A percentile compares a stretch with the other conserved stretches of the same genome.
Evolutionary conservation across 2,329 filamentous ascomycete species (phyloP).

Genomic region (Clonostachys chloroleuca): DNA sequence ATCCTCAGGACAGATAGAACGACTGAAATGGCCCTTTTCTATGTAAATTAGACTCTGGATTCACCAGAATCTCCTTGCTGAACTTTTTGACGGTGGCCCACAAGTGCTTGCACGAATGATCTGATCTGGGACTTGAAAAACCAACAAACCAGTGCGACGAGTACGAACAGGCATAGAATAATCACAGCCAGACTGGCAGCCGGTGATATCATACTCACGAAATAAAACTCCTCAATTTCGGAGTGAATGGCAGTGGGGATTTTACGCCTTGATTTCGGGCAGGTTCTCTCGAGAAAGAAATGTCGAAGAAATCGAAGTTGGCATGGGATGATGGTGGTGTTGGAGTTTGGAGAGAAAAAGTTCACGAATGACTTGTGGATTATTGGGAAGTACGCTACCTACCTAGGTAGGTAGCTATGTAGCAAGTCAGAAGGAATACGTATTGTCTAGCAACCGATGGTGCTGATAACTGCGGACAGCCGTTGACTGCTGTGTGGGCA

Average conservation of each 20-base stretch:
- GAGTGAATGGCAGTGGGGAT: too few relatives aligned
- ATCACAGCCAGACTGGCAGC: conserved; percentile 21
- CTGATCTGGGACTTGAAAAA: conserved; percentile 19
- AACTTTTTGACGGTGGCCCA: conserved; percentile 6
- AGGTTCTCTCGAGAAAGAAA: not conserved
- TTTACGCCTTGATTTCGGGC: too few relatives aligned
- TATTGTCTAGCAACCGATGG: too few relatives aligned
- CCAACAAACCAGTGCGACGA: conserved; percentile 20
- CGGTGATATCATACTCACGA: conserved; percentile 17
- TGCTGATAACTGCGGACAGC: too few relatives aligned
- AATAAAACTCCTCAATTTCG: too few relatives aligned
- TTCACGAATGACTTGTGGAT: too few relatives aligned
- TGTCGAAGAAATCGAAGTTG: not conserved
- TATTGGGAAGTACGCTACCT: too few relatives aligned
- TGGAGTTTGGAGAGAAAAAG: too few relatives aligned
- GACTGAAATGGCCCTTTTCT: not conserved
- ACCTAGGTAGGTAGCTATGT: too few relatives aligned
- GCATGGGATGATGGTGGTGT: not conserved
- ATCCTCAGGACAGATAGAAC: not conserved
- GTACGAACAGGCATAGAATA: conserved; percentile 18
- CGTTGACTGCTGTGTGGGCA: too few relatives aligned
- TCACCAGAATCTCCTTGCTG: not conserved
- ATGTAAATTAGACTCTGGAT: not conserved
- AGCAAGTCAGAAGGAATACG: too few relatives aligned
- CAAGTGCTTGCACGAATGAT: conserved; percentile 18